phyloP scores from a whole-genome alignment of 441 rosid species.

The Isatis lusitanica region DNA sequence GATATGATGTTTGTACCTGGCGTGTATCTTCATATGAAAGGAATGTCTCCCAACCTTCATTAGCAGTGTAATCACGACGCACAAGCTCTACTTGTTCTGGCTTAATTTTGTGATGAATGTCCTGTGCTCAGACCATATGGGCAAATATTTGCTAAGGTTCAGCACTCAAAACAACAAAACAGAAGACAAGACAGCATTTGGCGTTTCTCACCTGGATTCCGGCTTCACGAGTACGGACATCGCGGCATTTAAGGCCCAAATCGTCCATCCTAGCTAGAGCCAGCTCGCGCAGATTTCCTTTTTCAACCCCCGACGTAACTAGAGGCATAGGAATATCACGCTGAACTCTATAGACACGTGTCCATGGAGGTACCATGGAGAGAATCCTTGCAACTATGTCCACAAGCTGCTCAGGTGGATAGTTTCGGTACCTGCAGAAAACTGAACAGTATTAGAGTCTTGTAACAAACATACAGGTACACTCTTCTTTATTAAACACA shows the following conservation, averaged over 20 bases:
- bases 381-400: slow-evolving; percentile 96
- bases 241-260: slow-evolving; percentile 95
- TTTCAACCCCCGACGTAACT: slow-evolving; percentile 99
- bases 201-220: slow-evolving; percentile 79
- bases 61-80: slow-evolving; percentile 97
- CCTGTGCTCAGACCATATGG: slow-evolving; percentile 48
- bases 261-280: slow-evolving; percentile 98
- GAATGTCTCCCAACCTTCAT: slow-evolving; percentile 99
- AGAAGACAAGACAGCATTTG: background rate
- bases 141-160: slow-evolving; percentile 18
- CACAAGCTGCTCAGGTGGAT: slow-evolving; percentile 98
- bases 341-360: slow-evolving; percentile 98
- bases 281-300: slow-evolving; percentile 97
- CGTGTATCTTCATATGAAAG: slow-evolving; percentile 92
- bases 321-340: slow-evolving; percentile 99
- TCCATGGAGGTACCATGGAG: slow-evolving; percentile 99
- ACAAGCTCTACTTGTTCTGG: slow-evolving; percentile 98
- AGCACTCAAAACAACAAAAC: background rate
- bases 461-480: background rate
- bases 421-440: slow-evolving; percentile 75
- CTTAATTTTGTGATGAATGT: slow-evolving; percentile 90
- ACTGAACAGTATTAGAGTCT: background rate
- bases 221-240: slow-evolving; percentile 98
- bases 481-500: background rate
- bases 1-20: slow-evolving; percentile 56